phyloP scores from a whole-genome alignment of 768 basidiomycete genomes.

The Amanita fuliginea region DNA sequence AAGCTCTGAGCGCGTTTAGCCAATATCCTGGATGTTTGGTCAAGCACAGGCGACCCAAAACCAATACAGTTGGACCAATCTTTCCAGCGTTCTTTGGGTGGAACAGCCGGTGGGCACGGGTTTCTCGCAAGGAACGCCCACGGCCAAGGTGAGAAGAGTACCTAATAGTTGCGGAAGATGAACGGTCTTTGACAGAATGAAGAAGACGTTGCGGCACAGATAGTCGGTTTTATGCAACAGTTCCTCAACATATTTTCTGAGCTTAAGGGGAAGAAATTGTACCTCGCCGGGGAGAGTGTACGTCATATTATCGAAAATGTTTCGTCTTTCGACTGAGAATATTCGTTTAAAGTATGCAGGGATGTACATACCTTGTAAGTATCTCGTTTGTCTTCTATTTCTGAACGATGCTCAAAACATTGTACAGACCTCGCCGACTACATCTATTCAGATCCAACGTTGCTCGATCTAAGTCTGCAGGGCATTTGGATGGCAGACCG shows the following conservation, averaged over 20 bases:
- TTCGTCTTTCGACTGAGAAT: not conserved
- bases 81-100: constrained; percentile 11
- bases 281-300: constrained; percentile 12
- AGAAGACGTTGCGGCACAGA: constrained; percentile 33
- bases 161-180: not conserved
- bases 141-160: not conserved
- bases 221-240: constrained; percentile 61
- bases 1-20: not conserved
- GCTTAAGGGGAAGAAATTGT: constrained; percentile 38
- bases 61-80: not conserved
- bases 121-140: not conserved
- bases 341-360: not conserved
- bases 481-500: constrained; percentile 70
- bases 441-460: constrained; percentile 47
- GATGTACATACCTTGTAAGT: not conserved
- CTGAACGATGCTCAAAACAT: not conserved
- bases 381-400: not conserved
- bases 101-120: not conserved
- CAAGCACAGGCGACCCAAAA: constrained; percentile 12
- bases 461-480: constrained; percentile 47
- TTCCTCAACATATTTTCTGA: constrained; percentile 29
- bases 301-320: not conserved
- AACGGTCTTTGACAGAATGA: constrained; percentile 24
- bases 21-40: not conserved
- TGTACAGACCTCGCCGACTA: constrained; percentile 60